Evolutionary conservation across 1,139 yeast genomes (phyloP).

Genomic region (Yamadazyma atlantica): DNA sequence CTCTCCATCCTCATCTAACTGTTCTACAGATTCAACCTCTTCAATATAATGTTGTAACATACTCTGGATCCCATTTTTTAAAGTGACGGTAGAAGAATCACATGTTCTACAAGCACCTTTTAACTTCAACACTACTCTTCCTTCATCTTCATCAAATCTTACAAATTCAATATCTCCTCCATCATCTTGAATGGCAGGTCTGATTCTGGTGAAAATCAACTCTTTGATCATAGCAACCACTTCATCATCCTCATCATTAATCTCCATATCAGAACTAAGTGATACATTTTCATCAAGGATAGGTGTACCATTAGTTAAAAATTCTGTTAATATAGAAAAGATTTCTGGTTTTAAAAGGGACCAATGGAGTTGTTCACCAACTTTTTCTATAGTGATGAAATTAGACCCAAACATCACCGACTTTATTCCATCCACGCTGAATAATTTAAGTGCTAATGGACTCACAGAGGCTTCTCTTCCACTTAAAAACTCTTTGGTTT

Average conservation of each 20-base stretch:
- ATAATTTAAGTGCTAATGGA: conserved; percentile 53
- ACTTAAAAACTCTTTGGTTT: conserved; percentile 53
- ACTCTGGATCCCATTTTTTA: conserved; percentile 78
- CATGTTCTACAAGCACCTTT: conserved; percentile 83
- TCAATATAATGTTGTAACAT: conserved; percentile 81
- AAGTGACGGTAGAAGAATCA: conserved; percentile 71
- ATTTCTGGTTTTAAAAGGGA: conserved; percentile 83
- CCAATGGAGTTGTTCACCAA: conserved; percentile 58
- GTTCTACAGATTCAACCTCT: conserved; percentile 69
- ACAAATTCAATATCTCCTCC: conserved; percentile 84
- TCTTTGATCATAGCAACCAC: conserved; percentile 91
- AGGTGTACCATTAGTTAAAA: conserved; percentile 72
- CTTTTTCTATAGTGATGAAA: conserved; percentile 84
- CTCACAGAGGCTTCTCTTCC: conserved; percentile 58
- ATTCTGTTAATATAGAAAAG: conserved; percentile 80
- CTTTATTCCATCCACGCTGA: conserved; percentile 51
- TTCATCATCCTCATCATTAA: conserved; percentile 66
- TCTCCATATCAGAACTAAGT: conserved; percentile 36
- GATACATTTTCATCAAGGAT: conserved; percentile 39
- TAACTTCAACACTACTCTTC: conserved; percentile 63
- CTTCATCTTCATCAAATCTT: conserved; percentile 58
- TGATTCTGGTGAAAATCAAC: conserved; percentile 85
- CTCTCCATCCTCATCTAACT: conserved; percentile 41
- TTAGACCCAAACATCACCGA: conserved; percentile 56
- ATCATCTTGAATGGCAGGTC: conserved; percentile 91